These are phyloP conservation scores for Aspergillus haitiensis DNA, from an alignment of 495 filamentous ascomycete genomes.

Conservation along the genomic window DNA sequence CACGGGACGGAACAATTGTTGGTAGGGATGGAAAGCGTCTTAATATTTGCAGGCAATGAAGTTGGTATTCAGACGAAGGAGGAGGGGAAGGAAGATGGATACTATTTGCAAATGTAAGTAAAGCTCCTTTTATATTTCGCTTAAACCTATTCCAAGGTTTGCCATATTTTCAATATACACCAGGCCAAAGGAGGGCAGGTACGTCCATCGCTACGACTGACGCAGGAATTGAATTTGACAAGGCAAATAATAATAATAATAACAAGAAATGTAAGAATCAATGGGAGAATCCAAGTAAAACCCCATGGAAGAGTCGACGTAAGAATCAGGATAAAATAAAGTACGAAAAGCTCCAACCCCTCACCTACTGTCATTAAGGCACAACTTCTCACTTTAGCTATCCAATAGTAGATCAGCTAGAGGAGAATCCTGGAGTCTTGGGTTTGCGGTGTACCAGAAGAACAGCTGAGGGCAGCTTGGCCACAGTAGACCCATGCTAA, in stretches of 20 bases:
- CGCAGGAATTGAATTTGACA: too few relatives aligned
- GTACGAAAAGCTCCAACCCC: neutral
- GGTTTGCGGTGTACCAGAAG: constrained; percentile 5
- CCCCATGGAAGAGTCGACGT: too few relatives aligned
- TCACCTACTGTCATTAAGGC: neutral
- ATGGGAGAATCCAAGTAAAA: too few relatives aligned
- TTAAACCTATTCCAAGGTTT: neutral
- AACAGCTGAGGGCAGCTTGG: neutral
- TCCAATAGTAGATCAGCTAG: neutral
- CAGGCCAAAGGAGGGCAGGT: too few relatives aligned
- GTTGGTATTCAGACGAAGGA: neutral
- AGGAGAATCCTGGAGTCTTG: neutral
- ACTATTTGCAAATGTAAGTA: constrained; percentile 6
- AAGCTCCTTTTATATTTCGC: constrained; percentile 7
- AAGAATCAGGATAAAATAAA: too few relatives aligned
- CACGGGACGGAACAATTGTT: neutral
- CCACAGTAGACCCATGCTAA: constrained; percentile 3
- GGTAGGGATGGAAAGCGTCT: neutral
- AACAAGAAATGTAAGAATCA: too few relatives aligned
- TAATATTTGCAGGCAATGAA: neutral
- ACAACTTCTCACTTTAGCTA: neutral
- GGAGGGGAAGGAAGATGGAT: neutral
- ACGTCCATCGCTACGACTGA: too few relatives aligned
- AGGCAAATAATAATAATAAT: too few relatives aligned
- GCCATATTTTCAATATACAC: too few relatives aligned